Evolutionary conservation across 805 yeast genomes (phyloP).

Genomic region (Wickerhamomyces canadensis): DNA sequence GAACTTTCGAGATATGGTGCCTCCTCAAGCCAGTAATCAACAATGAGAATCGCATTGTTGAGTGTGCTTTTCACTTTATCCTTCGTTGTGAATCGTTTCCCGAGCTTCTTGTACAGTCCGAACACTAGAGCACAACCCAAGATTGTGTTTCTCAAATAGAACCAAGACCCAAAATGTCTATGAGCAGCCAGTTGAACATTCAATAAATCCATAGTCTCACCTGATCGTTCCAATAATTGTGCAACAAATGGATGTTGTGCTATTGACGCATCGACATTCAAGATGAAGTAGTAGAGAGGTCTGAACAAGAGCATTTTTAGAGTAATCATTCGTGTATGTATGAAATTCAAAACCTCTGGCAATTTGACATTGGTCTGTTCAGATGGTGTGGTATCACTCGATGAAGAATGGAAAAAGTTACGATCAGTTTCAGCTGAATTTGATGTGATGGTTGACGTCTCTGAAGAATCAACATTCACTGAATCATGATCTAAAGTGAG

Average conservation of each 20-base stretch:
- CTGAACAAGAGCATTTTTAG: conserved; percentile 17
- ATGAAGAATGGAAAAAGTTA: conserved; percentile 9
- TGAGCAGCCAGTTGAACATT: conserved; percentile 20
- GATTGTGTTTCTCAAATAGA: conserved; percentile 16
- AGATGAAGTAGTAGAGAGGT: conserved; percentile 15
- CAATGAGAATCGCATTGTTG: conserved; percentile 4
- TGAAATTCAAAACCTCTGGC: conserved; percentile 19
- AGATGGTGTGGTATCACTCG: conserved; percentile 8
- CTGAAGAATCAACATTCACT: neutral
- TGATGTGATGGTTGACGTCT: neutral
- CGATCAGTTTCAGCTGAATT: conserved; percentile 2
- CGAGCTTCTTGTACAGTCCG: conserved; percentile 11
- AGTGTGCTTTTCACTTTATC: conserved; percentile 7
- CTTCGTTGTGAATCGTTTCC: conserved; percentile 6
- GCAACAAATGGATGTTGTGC: conserved; percentile 10
- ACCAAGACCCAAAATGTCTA: conserved; percentile 24
- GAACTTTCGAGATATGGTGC: conserved; percentile 13
- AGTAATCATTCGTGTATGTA: conserved; percentile 18
- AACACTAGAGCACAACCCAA: conserved; percentile 5
- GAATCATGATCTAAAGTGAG: neutral
- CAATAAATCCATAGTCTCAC: conserved; percentile 15
- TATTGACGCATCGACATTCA: conserved; percentile 11
- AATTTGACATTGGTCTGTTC: conserved; percentile 7
- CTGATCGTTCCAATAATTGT: conserved; percentile 13
- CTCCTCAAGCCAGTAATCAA: conserved; percentile 21